phyloP scores from a whole-genome alignment of 2,329 filamentous ascomycete species.

The Orbilia blumenaviensis region DNA sequence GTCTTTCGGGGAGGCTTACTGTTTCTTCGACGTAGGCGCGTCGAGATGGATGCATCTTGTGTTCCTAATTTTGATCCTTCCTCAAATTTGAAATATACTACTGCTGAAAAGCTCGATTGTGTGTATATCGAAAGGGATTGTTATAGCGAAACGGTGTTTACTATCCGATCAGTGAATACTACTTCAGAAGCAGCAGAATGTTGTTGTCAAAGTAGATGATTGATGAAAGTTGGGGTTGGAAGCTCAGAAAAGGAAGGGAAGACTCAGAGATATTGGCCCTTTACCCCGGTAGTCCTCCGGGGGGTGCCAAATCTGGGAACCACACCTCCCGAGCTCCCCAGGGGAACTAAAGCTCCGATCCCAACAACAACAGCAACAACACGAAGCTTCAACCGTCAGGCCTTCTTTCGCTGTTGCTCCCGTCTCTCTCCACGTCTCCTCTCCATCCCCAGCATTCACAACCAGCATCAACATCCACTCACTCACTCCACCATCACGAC shows the following conservation, averaged over 20 bases:
- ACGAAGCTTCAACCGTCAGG: slow-evolving; percentile 1
- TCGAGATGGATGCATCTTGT: slow-evolving; percentile 48
- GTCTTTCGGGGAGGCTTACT: slow-evolving; percentile 11
- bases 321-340: not conserved
- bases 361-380: slow-evolving; percentile 23
- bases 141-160: too few species aligned
- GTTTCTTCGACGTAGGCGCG: slow-evolving; percentile 55
- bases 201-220: not conserved
- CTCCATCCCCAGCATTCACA: too few species aligned
- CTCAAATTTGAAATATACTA: too few species aligned
- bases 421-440: not conserved
- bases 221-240: slow-evolving; percentile 1
- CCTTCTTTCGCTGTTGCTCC: not conserved
- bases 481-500: not conserved
- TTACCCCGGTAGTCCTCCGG: not conserved
- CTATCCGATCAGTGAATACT: too few species aligned
- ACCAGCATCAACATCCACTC: too few species aligned
- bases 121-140: too few species aligned
- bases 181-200: too few species aligned
- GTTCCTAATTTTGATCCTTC: not conserved
- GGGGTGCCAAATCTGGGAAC: not conserved
- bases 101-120: too few species aligned
- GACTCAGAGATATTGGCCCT: not conserved
- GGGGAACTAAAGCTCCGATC: not conserved
- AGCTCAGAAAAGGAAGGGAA: slow-evolving; percentile 18